Evolutionary conservation across 2,329 filamentous ascomycete species (phyloP).

Genomic region (Magnaporthales sp.): DNA sequence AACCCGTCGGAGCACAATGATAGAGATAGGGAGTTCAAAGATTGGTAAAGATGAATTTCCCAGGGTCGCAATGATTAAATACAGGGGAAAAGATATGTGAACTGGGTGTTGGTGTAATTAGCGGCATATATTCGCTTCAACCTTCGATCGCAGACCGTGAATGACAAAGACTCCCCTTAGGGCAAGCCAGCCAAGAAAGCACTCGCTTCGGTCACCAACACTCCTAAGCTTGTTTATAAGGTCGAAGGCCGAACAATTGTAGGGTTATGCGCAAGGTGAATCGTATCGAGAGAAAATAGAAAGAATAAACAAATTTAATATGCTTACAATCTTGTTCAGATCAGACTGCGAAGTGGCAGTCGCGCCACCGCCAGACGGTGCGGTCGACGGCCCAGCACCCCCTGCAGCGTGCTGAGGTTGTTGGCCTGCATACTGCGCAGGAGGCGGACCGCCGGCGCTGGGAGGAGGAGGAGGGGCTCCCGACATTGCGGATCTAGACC

Average conservation of each 20-base stretch:
- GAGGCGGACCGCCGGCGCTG: not conserved
- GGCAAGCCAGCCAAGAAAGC: not conserved
- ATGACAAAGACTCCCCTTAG: not conserved
- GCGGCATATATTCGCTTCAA: not conserved
- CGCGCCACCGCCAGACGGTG: not conserved
- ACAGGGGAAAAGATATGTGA: not conserved
- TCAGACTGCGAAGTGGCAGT: constrained; percentile 54
- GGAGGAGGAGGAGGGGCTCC: not conserved
- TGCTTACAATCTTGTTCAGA: constrained; percentile 87
- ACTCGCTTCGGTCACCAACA: not conserved
- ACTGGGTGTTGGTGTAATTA: not conserved
- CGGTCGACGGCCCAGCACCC: not conserved
- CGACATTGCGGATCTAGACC: not conserved
- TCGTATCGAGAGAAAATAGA: not conserved
- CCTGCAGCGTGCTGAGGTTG: not conserved
- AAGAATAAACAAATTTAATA: constrained; percentile 13
- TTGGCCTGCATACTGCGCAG: constrained; percentile 1
- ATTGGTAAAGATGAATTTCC: not conserved
- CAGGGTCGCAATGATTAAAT: not conserved
- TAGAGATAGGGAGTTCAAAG: not conserved
- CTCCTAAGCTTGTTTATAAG: not conserved
- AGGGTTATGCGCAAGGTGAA: too few species aligned
- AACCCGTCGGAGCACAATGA: not conserved
- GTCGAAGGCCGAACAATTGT: too few species aligned
- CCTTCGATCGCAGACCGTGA: not conserved